Evolutionary conservation across 2,329 filamentous ascomycete genomes (phyloP), one percentile per base, ranked within the genome.

Genomic region (Talaromyces marneffei): DNA sequence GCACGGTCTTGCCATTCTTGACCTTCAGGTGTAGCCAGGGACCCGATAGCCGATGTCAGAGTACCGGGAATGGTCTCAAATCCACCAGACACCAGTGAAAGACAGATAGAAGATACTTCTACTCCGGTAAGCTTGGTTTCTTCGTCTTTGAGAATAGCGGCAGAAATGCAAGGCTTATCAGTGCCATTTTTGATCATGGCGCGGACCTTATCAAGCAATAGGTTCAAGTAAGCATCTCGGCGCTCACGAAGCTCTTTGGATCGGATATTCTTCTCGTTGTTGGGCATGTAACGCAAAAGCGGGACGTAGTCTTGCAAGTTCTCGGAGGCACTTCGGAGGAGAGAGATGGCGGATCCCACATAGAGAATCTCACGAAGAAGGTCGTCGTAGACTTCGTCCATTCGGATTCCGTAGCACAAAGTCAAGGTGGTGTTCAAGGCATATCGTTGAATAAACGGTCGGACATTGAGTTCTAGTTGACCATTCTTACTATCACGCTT

Each of bases 291-390:
- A 14, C 90, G 81, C 65, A 92, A 70, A 0, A 92, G 70, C 0
- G 89, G 89, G 6, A 92, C 83, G 65, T 92, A 92, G 69, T 93
- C 90, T 67, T 90, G 87, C 80, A 88, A 87, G 68, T 92, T 92
- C 68, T 91, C 89, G 56, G 86, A 89, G 1, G 88, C 91, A n/a
- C 84, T 88, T 50, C 90, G 79, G 65, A 91, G 87, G 64, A 87
- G 87, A 59, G 85, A 87, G 52, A 93, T 86, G 31, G 85, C 85
- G 25, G 88, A 83, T 70, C 92, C 90, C 2, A 92, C 89, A 48
- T 87, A 79, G 0, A 87, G 85, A 63, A 93, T 91, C 68, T 92
- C 90, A 10, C 84, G 79, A 10, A 92, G 81, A 16, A 92, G 76
- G 27, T 82, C 79, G 65, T 87, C 84, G 61, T 89, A 81, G 35